A percentile compares a stretch with the other conserved stretches of the same genome.
phyloP scores from a whole-genome alignment of 2,329 filamentous ascomycete genomes.

The Talaromyces sp. region DNA sequence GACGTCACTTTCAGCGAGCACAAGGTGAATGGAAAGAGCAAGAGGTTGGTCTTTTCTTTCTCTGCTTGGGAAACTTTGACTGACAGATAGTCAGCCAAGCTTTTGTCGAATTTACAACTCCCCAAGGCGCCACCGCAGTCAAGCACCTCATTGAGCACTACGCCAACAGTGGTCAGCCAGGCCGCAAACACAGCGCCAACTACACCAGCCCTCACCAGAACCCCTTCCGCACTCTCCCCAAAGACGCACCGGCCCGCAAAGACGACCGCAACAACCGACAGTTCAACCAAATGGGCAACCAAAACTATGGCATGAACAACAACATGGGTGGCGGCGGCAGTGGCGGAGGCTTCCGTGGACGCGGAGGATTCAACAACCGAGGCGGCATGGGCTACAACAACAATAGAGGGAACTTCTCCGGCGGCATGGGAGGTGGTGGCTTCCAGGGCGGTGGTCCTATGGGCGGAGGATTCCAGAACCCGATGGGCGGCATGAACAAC shows the following conservation, averaged over 20 bases:
- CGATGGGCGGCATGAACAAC: constrained; percentile 50
- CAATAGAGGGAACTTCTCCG: constrained; percentile 42
- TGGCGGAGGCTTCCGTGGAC: constrained; percentile 47
- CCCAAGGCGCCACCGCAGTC: constrained; percentile 77
- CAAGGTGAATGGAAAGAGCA: constrained; percentile 98
- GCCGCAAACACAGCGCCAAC: constrained; percentile 63
- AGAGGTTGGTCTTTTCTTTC: constrained; percentile 62
- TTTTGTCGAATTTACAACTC: constrained; percentile 77
- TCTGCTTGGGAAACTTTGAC: neutral
- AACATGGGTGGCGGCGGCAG: constrained; percentile 16
- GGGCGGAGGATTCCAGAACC: constrained; percentile 48
- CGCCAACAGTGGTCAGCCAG: constrained; percentile 50
- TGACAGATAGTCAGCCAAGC: constrained; percentile 52
- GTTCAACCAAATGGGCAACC: constrained; percentile 35
- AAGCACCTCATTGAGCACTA: constrained; percentile 75
- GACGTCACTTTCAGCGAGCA: constrained; percentile 97
- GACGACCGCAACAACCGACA: constrained; percentile 50
- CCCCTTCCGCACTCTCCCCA: constrained; percentile 85
- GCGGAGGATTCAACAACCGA: constrained; percentile 44
- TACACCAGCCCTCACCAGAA: constrained; percentile 76
- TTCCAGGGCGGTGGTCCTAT: constrained; percentile 37
- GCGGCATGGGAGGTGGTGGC: constrained; percentile 31
- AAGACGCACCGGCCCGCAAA: constrained; percentile 74
- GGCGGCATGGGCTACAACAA: constrained; percentile 45
- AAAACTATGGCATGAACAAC: constrained; percentile 35